Conservation (phyloP, 2,329 filamentous ascomycete species). For the Alternaria dauci region DNA sequence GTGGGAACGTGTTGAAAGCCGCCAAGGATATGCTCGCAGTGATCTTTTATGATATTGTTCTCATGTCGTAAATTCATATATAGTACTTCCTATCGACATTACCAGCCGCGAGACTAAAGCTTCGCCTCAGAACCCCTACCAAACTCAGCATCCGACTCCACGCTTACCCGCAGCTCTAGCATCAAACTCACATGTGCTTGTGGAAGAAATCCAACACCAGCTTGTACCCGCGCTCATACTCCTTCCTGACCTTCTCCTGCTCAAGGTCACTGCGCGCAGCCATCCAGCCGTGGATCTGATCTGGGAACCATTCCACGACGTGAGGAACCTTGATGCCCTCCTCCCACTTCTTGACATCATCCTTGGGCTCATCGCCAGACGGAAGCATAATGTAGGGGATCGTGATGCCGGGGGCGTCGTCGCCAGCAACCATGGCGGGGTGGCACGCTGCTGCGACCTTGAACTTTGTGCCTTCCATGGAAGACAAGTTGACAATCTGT, state of each 20-base stretch:
- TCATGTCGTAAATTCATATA: background rate
- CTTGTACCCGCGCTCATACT: constrained; percentile 61
- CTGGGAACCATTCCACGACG: constrained; percentile 58
- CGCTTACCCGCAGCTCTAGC: background rate
- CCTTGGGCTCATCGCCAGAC: constrained; percentile 64
- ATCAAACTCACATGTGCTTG: constrained; percentile 58
- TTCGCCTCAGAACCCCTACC: constrained; percentile 30
- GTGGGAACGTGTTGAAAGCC: no score
- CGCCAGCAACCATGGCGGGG: constrained; percentile 68
- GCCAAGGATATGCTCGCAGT: background rate
- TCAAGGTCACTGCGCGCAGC: constrained; percentile 57
- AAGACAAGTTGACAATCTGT: constrained; percentile 65
- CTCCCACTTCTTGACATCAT: constrained; percentile 61
- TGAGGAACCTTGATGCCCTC: constrained; percentile 58
- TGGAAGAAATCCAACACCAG: constrained; percentile 61
- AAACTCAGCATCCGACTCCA: constrained; percentile 23
- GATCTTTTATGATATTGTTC: background rate
- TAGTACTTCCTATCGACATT: background rate
- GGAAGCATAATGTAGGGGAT: constrained; percentile 67
- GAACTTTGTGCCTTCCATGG: constrained; percentile 61
- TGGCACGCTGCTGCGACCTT: constrained; percentile 66
- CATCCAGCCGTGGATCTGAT: constrained; percentile 59
- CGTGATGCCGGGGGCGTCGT: constrained; percentile 63
- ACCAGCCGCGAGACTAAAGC: constrained; percentile 12
- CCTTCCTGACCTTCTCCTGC: constrained; percentile 57